phyloP scores from a whole-genome alignment of 2,329 filamentous ascomycete genomes.

The Tolypocladium tundrense region DNA sequence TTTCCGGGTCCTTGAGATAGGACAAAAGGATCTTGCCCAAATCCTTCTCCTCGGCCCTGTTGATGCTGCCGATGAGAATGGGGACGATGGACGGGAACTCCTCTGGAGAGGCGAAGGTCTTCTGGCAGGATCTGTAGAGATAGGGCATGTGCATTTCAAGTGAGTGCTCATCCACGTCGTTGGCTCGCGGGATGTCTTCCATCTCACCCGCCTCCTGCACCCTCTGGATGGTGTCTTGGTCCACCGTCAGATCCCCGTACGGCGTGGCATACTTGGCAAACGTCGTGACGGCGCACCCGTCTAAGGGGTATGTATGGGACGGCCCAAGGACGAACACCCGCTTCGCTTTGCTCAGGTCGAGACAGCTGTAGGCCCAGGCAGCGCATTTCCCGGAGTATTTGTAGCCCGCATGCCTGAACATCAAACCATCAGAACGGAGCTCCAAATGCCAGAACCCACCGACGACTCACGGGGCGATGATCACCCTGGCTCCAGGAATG shows the following conservation, averaged over 20 bases:
- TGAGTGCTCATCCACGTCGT: slow-evolving; percentile 81
- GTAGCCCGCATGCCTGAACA: slow-evolving; percentile 78
- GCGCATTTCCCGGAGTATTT: slow-evolving; percentile 83
- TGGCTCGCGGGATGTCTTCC: slow-evolving; percentile 47
- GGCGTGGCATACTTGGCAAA: slow-evolving; percentile 66
- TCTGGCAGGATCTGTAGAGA: slow-evolving; percentile 64
- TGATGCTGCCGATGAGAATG: slow-evolving; percentile 71
- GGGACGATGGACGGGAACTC: slow-evolving; percentile 69
- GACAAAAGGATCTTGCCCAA: slow-evolving; percentile 65
- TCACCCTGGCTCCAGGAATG: slow-evolving; percentile 62
- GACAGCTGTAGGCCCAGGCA: slow-evolving; percentile 85
- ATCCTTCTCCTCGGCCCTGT: slow-evolving; percentile 50
- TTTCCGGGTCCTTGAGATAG: slow-evolving; percentile 65
- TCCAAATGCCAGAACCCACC: background rate
- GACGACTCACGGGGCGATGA: slow-evolving; percentile 77
- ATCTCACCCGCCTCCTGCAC: slow-evolving; percentile 29
- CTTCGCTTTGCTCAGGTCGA: slow-evolving; percentile 74
- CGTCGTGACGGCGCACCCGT: slow-evolving; percentile 64
- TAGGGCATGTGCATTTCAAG: slow-evolving; percentile 96
- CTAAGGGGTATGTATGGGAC: slow-evolving; percentile 77
- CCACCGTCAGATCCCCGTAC: slow-evolving; percentile 59
- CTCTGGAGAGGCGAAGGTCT: slow-evolving; percentile 36
- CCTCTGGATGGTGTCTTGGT: slow-evolving; percentile 41
- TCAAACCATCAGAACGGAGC: background rate
- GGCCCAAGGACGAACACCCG: slow-evolving; percentile 88